Conservation (phyloP, 331 rosid genomes). For the Saraca asoca region DNA sequence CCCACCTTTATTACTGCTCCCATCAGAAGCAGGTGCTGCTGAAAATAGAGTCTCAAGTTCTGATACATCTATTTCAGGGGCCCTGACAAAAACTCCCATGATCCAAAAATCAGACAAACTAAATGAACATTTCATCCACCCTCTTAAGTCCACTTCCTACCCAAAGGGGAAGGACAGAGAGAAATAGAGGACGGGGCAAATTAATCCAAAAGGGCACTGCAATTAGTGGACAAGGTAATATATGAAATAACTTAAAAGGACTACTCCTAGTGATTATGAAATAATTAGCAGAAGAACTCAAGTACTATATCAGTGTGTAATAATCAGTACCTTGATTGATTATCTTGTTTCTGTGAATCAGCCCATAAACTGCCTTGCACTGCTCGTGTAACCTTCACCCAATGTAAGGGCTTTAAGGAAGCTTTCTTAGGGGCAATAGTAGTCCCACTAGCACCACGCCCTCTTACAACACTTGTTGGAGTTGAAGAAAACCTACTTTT, state of each 20-base stretch:
- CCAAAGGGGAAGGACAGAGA: background rate
- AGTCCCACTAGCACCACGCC: constrained; percentile 51
- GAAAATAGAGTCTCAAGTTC: constrained; percentile 97
- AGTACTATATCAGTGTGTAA: constrained; percentile 16
- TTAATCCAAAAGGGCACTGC: background rate
- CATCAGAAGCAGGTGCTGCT: constrained; percentile 86
- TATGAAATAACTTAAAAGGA: background rate
- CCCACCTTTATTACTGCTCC: constrained; percentile 59
- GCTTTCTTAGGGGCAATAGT: constrained; percentile 67
- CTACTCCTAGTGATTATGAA: background rate
- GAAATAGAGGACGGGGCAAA: constrained; percentile 9
- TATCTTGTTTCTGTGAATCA: constrained; percentile 80
- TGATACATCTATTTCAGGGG: constrained; percentile 95
- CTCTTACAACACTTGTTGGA: constrained; percentile 61
- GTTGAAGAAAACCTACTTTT: constrained; percentile 56
- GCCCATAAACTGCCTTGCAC: constrained; percentile 93
- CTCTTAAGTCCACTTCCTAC: constrained; percentile 7
- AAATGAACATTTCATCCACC: constrained; percentile 27
- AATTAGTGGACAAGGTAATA: background rate
- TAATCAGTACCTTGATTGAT: constrained; percentile 63
- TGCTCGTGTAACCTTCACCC: constrained; percentile 96
- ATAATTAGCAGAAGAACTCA: constrained; percentile 17
- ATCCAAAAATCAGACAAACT: constrained; percentile 39
- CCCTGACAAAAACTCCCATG: constrained; percentile 53
- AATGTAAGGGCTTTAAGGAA: constrained; percentile 79